Percentiles rank a stretch among this genome's conserved stretches.
Conservation (phyloP, 2,329 filamentous ascomycete genomes). For the Scedosporium minutisporum region DNA sequence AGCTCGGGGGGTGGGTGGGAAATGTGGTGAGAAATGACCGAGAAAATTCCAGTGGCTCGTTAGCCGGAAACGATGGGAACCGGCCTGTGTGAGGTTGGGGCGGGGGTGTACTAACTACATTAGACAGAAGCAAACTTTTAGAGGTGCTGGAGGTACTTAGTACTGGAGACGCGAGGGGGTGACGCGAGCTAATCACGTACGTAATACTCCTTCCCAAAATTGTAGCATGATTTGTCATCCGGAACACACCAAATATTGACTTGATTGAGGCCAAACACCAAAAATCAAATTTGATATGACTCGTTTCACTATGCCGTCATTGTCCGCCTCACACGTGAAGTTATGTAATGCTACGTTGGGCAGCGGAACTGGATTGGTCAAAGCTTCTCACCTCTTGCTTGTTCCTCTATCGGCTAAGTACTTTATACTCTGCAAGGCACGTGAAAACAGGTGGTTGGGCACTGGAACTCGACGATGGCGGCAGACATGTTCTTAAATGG, state of each 20-base stretch:
- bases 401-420: background rate
- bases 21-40: background rate
- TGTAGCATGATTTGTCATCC: slow-evolving; percentile 1
- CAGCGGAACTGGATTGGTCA: background rate
- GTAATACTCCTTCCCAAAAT: background rate
- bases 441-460: background rate
- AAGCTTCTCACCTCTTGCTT: background rate
- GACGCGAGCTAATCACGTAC: background rate
- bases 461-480: too few relatives aligned
- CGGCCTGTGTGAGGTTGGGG: background rate
- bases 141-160: too few relatives aligned
- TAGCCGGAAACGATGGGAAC: background rate
- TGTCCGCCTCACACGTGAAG: background rate
- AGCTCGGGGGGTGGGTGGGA: background rate
- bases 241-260: background rate
- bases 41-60: background rate
- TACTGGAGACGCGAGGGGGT: background rate
- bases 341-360: background rate
- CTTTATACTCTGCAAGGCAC: background rate
- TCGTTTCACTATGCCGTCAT: too few relatives aligned
- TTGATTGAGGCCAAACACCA: too few relatives aligned
- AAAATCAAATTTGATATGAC: too few relatives aligned
- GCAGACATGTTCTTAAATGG: too few relatives aligned
- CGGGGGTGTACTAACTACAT: background rate
- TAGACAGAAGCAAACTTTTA: background rate